Conservation (phyloP, 345 rosid genomes). For the Reutealis trisperma region DNA sequence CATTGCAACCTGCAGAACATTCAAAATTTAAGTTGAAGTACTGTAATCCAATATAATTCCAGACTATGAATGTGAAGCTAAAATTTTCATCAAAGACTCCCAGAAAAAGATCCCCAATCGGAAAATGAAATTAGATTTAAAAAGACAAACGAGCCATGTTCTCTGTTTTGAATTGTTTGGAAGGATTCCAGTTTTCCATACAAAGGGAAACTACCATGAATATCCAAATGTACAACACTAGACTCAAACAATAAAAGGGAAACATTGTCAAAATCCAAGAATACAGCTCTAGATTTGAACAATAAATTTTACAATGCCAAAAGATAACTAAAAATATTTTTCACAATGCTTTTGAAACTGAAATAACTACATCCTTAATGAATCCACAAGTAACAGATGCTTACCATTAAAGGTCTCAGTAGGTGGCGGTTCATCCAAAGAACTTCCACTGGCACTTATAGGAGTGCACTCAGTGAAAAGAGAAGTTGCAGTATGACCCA, state of each 20-base stretch:
- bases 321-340: neutral
- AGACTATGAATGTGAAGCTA: neutral
- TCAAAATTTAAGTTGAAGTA: conserved; percentile 7
- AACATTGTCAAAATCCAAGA: no score
- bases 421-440: conserved; percentile 61
- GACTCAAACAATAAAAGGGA: neutral
- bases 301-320: neutral
- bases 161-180: neutral
- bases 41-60: conserved; percentile 2
- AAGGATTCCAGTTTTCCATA: neutral
- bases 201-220: neutral
- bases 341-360: conserved; percentile 6
- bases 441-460: conserved; percentile 54
- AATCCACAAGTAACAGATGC: conserved; percentile 22
- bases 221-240: neutral
- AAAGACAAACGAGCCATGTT: neutral
- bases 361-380: conserved; percentile 14
- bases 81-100: neutral
- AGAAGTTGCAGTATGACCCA: conserved; percentile 64
- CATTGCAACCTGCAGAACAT: conserved; percentile 39
- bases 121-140: neutral
- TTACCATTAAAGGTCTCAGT: conserved; percentile 45
- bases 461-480: conserved; percentile 56
- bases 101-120: neutral
- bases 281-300: neutral